These are phyloP conservation scores for Rosa multiflora DNA, from an alignment of 306 rosid genomes.

Conservation along the genomic window DNA sequence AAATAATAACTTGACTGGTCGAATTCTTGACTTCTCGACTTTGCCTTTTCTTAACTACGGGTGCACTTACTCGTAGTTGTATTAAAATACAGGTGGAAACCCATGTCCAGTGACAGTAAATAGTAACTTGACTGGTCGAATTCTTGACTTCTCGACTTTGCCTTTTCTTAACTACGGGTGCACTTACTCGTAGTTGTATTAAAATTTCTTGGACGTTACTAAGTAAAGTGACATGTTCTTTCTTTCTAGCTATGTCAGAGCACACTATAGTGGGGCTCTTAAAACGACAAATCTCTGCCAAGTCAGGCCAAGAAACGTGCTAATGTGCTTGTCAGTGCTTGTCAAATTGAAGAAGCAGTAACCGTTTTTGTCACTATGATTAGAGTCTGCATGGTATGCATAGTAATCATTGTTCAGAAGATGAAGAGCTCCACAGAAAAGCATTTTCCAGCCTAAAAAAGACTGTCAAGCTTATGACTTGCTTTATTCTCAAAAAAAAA, in stretches of 20 bases:
- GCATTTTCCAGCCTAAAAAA: neutral
- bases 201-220: neutral
- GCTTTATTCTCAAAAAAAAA: neutral
- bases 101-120: no score
- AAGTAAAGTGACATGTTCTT: neutral
- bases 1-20: no score
- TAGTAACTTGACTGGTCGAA: no score
- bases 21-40: no score
- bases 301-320: neutral
- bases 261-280: neutral
- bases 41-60: no score
- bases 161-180: no score
- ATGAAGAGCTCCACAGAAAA: no score
- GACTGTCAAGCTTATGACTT: neutral
- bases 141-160: no score
- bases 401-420: neutral
- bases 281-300: neutral
- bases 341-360: neutral
- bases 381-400: neutral
- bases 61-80: no score
- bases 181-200: no score
- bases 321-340: constrained; percentile 3
- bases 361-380: neutral
- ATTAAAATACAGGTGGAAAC: no score
- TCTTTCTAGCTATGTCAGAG: neutral